phyloP scores from a whole-genome alignment of 1,284 basidiomycete genomes.

The Xerocomus nothofagi region DNA sequence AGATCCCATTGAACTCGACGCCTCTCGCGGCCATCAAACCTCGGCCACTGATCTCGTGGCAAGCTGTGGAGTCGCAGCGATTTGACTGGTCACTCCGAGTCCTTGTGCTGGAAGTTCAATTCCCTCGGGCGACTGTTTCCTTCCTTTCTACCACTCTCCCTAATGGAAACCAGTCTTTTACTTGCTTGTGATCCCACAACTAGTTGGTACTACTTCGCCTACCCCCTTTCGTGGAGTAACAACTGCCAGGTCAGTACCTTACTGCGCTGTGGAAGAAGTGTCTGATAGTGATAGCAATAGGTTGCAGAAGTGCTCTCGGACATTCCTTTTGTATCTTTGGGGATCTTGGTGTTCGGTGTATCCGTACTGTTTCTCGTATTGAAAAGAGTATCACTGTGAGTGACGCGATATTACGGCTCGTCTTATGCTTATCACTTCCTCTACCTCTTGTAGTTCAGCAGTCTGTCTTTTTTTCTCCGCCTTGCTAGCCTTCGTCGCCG shows the following conservation, averaged over 20 bases:
- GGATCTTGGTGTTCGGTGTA: conserved; percentile 63
- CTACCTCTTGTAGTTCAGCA: conserved; percentile 42
- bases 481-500: conserved; percentile 60
- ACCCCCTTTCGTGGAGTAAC: conserved; percentile 33
- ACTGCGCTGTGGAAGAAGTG: not conserved
- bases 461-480: conserved; percentile 57
- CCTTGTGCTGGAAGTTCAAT: conserved; percentile 1
- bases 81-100: not conserved
- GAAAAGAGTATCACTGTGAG: conserved; percentile 59
- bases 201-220: conserved; percentile 29
- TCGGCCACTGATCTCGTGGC: conserved; percentile 8
- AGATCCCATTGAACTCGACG: not conserved
- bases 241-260: conserved; percentile 35
- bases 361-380: conserved; percentile 61
- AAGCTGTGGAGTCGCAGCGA: conserved; percentile 3
- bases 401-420: conserved; percentile 7
- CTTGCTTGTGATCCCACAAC: conserved; percentile 15
- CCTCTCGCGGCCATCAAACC: conserved; percentile 4
- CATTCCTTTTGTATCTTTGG: conserved; percentile 67
- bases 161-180: conserved; percentile 22
- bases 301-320: conserved; percentile 60
- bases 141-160: conserved; percentile 19
- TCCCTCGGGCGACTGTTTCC: conserved; percentile 7
- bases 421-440: conserved; percentile 5
- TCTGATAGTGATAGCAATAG: conserved; percentile 39